Evolutionary conservation across 768 basidiomycete species (phyloP).

Genomic region (Plicaturopsis crispa): DNA sequence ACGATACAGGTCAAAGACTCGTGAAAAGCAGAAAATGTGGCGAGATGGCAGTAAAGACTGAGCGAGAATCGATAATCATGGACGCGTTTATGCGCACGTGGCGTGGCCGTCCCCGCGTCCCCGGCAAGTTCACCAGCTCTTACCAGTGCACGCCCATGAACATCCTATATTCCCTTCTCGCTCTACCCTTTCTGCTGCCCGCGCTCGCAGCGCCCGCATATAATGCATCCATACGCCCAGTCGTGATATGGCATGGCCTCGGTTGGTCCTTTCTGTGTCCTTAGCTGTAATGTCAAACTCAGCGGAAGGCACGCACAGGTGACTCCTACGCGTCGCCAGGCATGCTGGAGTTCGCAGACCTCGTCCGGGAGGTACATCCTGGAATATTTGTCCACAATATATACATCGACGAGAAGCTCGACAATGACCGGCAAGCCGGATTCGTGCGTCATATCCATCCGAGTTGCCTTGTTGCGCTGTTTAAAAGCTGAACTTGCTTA

Average conservation of each 20-base stretch:
- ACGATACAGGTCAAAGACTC: too few relatives aligned
- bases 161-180: too few relatives aligned
- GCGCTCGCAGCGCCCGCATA: too few relatives aligned
- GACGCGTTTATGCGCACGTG: too few relatives aligned
- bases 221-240: too few relatives aligned
- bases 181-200: too few relatives aligned
- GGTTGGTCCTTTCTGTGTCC: constrained; percentile 21
- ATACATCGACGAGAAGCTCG: constrained; percentile 53
- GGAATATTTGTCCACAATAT: constrained; percentile 76
- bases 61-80: too few relatives aligned
- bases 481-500: constrained; percentile 4
- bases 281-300: background rate
- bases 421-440: constrained; percentile 59
- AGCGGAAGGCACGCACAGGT: constrained; percentile 26
- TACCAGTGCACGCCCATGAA: too few relatives aligned
- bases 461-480: background rate
- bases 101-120: too few relatives aligned
- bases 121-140: too few relatives aligned
- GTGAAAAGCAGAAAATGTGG: too few relatives aligned
- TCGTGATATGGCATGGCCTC: constrained; percentile 75
- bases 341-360: constrained; percentile 55
- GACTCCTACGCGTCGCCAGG: constrained; percentile 71
- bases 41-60: too few relatives aligned
- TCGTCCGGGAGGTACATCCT: constrained; percentile 56
- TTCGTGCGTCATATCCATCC: constrained; percentile 49